These are phyloP conservation scores for sorghum (Sorghum bicolor) DNA, from an alignment of 176 grass and related monocot genomes.

Conservation along the genomic window Sorghum_bicolor_NCBIv3 NC_012878.2:2145001-2145500, in stretches of 20 bases:
- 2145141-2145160: conserved; percentile 99
- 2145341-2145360: conserved; percentile 15
- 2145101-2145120: conserved; percentile 23
- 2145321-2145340: not conserved
- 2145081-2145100: conserved; percentile 23
- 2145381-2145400: conserved; percentile 6
- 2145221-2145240: conserved; percentile 73
- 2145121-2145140: conserved; percentile 72
- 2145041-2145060: conserved; percentile 63
- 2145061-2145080: conserved; percentile 24
- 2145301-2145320: conserved; percentile 23
- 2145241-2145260: conserved; percentile 65
- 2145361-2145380: conserved; percentile 24
- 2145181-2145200: conserved; percentile 38
- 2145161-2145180: conserved; percentile 89
- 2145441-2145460: not conserved
- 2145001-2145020: conserved; percentile 91
- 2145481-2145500: conserved; percentile 46
- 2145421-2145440: conserved; percentile 20
- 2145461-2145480: conserved; percentile 22
- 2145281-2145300: conserved; percentile 57
- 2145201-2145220: conserved; percentile 51
- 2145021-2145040: conserved; percentile 82
- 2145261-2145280: conserved; percentile 77
- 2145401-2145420: conserved; percentile 1